Base-by-base conservation (phyloP, 805 yeast species). In the Kregervanrija fluxuum region DNA sequence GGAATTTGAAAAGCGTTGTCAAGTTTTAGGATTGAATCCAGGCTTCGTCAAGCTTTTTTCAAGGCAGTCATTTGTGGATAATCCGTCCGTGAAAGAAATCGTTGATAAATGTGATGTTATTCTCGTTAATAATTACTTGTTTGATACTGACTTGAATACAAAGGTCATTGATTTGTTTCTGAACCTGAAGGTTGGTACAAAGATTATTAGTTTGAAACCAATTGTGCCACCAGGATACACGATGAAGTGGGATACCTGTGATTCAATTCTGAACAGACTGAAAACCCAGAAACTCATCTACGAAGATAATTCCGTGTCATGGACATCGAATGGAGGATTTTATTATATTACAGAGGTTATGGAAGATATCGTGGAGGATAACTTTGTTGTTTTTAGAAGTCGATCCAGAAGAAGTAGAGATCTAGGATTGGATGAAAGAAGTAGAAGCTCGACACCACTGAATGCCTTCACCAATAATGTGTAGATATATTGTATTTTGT, bases 281-380 rank as follows among this genome's bases (percentile, higher is more conserved):
- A 67, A 67, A 36, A 88, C 86, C 4, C 77, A 77, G 44, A 77
- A 75, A 52, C 78, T 69, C 49, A 74, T 75, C 56, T 82, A 88
- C 51, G 80, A 76, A 13, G 74, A 76, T 43, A 78, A 80, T 44
- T 77, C 89, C 37, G 96, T 90, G 8, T 84, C 95, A 39, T 89
- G 97, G 97, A 88, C 96, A 0, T 80, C 82, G 5, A 87, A 85
- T 40, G 88, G 88, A 44, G 86, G 85, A 1, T 79, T 77, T 9
- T 89, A 85, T 62, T 90, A 76, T 60, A 77, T 90, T 8, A 77
- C 93, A 12, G 81, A 88, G 9, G 85, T 86, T 8, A 57, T 60
- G 59, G 45, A 45, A 3, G 65, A 61, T 32, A 54, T 66, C n/a
- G 59, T 62, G 13, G 60, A 52, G 28, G 66, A 61, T 30, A 61